These are phyloP conservation scores for Kalaharituber pfeilii DNA, from an alignment of 2,329 filamentous ascomycete genomes.

Conservation along the genomic window DNA sequence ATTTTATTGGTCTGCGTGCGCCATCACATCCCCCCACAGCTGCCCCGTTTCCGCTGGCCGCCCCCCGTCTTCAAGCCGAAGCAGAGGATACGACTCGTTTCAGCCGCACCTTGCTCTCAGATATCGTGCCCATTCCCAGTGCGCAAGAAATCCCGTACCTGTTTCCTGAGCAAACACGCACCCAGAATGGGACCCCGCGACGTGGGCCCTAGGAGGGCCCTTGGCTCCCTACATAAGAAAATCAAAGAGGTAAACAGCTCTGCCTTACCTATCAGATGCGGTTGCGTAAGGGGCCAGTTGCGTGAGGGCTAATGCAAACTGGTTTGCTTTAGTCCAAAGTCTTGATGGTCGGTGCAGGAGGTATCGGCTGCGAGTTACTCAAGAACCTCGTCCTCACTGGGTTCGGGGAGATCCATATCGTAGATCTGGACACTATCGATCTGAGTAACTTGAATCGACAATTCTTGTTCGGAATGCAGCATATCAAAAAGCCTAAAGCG, in stretches of 20 bases:
- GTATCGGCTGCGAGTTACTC: slow-evolving; percentile 91
- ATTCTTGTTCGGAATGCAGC: slow-evolving; percentile 88
- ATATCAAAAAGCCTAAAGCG: slow-evolving; percentile 95
- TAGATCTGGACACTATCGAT: slow-evolving; percentile 96
- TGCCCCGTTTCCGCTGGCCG: no score
- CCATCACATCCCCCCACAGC: no score
- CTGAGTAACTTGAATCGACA: slow-evolving; percentile 94
- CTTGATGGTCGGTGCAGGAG: slow-evolving; percentile 87
- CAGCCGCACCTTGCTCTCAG: no score
- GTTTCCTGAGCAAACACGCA: no score
- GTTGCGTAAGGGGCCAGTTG: slow-evolving; percentile 32
- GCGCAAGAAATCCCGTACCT: no score
- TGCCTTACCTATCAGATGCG: neutral
- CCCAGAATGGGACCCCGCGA: slow-evolving; percentile 23
- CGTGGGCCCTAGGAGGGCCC: slow-evolving; percentile 29
- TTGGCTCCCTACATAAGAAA: slow-evolving; percentile 28
- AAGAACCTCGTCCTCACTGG: slow-evolving; percentile 89
- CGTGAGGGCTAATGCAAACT: neutral
- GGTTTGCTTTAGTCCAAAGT: slow-evolving; percentile 51
- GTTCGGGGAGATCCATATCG: slow-evolving; percentile 83
- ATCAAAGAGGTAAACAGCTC: slow-evolving; percentile 28
- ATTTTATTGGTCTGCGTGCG: no score
- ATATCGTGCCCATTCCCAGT: no score
- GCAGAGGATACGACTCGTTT: no score
- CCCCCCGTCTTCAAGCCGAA: no score